A percentile compares a stretch with the other conserved stretches of the same genome.
Conservation (phyloP, 441 rosid genomes). For the Macaranga tanarius region DNA sequence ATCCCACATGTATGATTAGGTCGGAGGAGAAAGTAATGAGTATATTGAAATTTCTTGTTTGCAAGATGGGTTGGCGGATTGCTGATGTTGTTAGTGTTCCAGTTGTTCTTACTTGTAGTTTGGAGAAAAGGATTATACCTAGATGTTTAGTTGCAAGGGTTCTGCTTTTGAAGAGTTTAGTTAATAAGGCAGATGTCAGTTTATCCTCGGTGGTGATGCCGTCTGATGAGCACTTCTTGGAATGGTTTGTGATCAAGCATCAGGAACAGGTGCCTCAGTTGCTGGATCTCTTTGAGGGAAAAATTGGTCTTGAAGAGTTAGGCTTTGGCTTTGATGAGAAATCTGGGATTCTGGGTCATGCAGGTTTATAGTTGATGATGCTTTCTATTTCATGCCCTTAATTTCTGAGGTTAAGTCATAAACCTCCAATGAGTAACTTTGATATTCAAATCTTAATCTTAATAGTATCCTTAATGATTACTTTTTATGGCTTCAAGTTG, state of each 20-base stretch:
- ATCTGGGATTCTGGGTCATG: neutral
- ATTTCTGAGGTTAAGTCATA: no score
- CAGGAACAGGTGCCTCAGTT: slow-evolving; percentile 20
- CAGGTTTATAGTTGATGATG: neutral
- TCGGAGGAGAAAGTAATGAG: slow-evolving; percentile 23
- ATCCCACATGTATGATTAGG: slow-evolving; percentile 15
- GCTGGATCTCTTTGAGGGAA: neutral
- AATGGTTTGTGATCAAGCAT: slow-evolving; percentile 16
- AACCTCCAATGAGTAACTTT: neutral
- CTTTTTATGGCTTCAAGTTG: neutral
- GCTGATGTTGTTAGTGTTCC: slow-evolving; percentile 11
- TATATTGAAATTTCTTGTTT: slow-evolving; percentile 23
- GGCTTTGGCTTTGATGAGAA: neutral
- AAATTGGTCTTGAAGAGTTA: neutral
- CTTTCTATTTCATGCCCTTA: no score
- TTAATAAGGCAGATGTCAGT: neutral
- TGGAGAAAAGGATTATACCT: slow-evolving; percentile 27
- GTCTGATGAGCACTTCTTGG: slow-evolving; percentile 14
- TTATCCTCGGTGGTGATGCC: neutral
- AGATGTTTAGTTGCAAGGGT: slow-evolving; percentile 9
- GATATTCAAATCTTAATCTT: neutral
- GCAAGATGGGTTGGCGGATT: slow-evolving; percentile 17
- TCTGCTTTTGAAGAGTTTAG: slow-evolving; percentile 13
- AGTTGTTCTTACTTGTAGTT: neutral
- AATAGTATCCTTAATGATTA: neutral